These are phyloP conservation scores for Salvia hispanica DNA, from an alignment of 257 asterid species.

Conservation along the genomic window DNA sequence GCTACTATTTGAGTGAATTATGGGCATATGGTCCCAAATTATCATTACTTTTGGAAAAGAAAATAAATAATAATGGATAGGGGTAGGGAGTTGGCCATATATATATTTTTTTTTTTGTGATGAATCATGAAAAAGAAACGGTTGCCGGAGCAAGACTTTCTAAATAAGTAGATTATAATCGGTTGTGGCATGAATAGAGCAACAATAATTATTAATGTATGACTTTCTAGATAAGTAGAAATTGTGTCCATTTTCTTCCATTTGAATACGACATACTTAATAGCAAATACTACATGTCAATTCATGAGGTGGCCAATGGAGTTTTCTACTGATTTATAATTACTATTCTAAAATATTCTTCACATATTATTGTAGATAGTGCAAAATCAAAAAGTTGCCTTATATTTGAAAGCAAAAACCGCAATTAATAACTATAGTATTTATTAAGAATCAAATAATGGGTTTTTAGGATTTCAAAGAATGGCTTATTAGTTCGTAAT, in stretches of 20 bases:
- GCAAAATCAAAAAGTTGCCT: neutral
- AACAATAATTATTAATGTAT: neutral
- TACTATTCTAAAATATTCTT: neutral
- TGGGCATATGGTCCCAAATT: conserved; percentile 14
- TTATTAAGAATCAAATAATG: no score
- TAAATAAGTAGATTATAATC: neutral
- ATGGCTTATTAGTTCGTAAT: no score
- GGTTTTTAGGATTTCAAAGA: no score
- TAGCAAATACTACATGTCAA: no score
- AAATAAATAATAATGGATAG: neutral
- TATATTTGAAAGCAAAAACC: no score
- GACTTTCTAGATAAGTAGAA: neutral
- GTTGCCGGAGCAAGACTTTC: neutral
- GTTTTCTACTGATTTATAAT: no score
- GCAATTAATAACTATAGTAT: no score
- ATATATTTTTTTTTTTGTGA: neutral
- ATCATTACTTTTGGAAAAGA: neutral
- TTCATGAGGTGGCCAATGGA: neutral
- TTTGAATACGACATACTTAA: neutral
- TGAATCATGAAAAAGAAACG: neutral
- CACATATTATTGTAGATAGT: neutral
- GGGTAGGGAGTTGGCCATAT: neutral
- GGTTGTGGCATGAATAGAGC: neutral
- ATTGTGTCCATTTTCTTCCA: neutral
- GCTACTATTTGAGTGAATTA: conserved; percentile 17